phyloP scores from a whole-genome alignment of 148 eudicot genomes.

The Pouteria glomerata region DNA sequence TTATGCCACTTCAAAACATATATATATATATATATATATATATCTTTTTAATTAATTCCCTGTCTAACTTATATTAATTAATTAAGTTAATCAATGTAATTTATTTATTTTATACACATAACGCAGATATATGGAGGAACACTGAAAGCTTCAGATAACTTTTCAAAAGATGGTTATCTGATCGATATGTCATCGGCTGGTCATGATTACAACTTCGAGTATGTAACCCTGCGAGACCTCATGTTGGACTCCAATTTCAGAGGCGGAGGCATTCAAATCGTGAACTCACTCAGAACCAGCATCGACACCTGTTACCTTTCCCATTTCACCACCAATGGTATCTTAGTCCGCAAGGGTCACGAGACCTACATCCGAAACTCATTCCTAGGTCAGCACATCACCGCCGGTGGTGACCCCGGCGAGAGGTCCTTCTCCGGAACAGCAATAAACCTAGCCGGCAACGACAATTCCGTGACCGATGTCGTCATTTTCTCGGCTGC shows the following conservation, averaged over 20 bases:
- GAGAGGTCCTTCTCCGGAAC: conserved; percentile 75
- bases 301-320: conserved; percentile 77
- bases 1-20: no score
- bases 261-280: conserved; percentile 66
- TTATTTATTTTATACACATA: no score
- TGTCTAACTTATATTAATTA: no score
- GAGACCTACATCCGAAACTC: conserved; percentile 71
- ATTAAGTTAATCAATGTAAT: no score
- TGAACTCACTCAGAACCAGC: conserved; percentile 50
- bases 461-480: conserved; percentile 75
- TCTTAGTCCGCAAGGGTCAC: conserved; percentile 64
- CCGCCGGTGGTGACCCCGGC: conserved; percentile 58
- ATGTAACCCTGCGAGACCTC: conserved; percentile 66
- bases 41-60: no score
- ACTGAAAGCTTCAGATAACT: conserved; percentile 52
- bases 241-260: conserved; percentile 65
- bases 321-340: conserved; percentile 69
- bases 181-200: conserved; percentile 49
- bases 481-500: conserved; percentile 77
- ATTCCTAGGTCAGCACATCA: conserved; percentile 75
- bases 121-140: conserved; percentile 88
- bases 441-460: conserved; percentile 56
- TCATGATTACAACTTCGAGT: conserved; percentile 47
- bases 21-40: no score
- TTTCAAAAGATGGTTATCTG: conserved; percentile 42